phyloP scores from a whole-genome alignment of 805 yeast species.

The Metschnikowia chrysomelidarum region DNA sequence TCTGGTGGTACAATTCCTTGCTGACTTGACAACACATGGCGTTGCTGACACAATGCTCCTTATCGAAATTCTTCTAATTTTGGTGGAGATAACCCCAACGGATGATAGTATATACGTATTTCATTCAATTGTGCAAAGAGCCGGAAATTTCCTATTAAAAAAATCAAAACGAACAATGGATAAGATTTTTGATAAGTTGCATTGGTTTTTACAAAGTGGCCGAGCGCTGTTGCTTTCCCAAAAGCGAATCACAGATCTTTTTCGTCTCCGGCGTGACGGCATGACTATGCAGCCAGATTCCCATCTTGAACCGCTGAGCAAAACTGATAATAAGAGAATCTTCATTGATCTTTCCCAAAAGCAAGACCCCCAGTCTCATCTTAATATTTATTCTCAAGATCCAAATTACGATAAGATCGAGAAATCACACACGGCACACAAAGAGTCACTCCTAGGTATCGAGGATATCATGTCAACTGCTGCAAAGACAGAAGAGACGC shows the following conservation, averaged over 20 bases:
- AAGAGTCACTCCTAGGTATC: conserved; percentile 33
- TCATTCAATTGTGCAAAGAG: conserved; percentile 44
- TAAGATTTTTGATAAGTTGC: conserved; percentile 56
- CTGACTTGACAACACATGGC: conserved; percentile 60
- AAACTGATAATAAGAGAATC: conserved; percentile 59
- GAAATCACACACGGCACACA: conserved; percentile 42
- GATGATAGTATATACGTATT: conserved; percentile 58
- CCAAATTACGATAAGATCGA: conserved; percentile 49
- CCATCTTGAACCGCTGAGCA: conserved; percentile 61
- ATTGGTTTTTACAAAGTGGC: conserved; percentile 59
- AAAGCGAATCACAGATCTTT: conserved; percentile 8
- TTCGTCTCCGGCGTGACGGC: conserved; percentile 15
- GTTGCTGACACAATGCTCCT: conserved; percentile 41
- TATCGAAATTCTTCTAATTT: conserved; percentile 35
- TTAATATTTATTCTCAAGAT: conserved; percentile 54
- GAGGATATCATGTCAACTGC: neutral
- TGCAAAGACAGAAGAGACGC: neutral
- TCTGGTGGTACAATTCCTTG: conserved; percentile 49
- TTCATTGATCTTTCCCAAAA: conserved; percentile 52
- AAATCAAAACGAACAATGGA: conserved; percentile 45
- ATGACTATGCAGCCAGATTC: conserved; percentile 33
- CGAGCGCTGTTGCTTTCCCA: conserved; percentile 12
- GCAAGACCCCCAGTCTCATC: conserved; percentile 42
- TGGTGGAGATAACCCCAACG: conserved; percentile 41
- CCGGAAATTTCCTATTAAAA: conserved; percentile 51